These are phyloP conservation scores for Ophiostoma novo-ulmi DNA, from an alignment of 2,329 filamentous ascomycete species.

Conservation along the genomic window DNA sequence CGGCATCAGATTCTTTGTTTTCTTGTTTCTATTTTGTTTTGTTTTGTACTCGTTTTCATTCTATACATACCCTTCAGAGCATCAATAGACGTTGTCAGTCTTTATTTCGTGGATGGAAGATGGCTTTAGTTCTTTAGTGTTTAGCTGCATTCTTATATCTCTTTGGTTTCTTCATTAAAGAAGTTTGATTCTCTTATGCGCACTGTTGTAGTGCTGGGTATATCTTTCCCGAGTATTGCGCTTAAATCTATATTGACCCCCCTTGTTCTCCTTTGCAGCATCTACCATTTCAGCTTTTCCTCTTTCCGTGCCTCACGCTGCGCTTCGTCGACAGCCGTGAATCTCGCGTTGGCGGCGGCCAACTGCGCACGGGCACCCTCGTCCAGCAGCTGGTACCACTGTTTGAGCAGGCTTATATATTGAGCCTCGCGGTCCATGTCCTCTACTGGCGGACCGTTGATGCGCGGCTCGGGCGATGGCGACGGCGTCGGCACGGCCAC, in stretches of 20 bases:
- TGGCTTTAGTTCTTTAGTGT: too few species aligned
- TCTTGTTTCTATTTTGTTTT: background rate
- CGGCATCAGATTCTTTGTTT: background rate
- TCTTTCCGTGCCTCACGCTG: background rate
- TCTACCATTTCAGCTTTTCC: background rate
- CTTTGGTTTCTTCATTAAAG: background rate
- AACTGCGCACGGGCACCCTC: slow-evolving; percentile 44
- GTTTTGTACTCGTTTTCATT: background rate
- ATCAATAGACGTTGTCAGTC: background rate
- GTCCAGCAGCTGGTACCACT: slow-evolving; percentile 48
- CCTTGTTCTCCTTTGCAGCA: background rate
- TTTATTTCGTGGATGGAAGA: background rate
- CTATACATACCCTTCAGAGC: slow-evolving; percentile 9
- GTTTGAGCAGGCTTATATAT: slow-evolving; percentile 46
- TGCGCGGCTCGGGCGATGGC: slow-evolving; percentile 39
- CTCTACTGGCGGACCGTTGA: slow-evolving; percentile 57
- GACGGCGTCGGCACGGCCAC: background rate
- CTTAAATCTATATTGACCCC: background rate
- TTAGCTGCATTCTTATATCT: background rate
- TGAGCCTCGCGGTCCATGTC: slow-evolving; percentile 45
- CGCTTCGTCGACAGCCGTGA: slow-evolving; percentile 25
- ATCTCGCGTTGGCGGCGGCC: slow-evolving; percentile 43
- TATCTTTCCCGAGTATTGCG: background rate
- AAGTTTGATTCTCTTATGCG: background rate
- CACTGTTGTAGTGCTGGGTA: background rate